Conservation (phyloP, 2,329 filamentous ascomycete genomes). For the Alternaria rosae region DNA sequence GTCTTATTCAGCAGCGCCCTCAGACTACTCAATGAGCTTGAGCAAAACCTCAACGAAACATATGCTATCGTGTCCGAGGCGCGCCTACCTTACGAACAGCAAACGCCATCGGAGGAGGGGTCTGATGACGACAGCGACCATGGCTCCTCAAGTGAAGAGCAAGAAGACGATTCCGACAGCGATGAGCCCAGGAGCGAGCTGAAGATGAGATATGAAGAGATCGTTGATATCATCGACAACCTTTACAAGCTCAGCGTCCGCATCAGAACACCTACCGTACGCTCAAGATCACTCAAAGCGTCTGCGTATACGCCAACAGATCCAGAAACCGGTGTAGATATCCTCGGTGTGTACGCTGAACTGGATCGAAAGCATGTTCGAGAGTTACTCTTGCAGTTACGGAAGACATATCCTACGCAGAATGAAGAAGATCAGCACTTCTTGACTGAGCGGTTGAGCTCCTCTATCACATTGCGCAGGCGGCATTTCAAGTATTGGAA, state of each 20-base stretch:
- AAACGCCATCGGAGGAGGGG: conserved; percentile 20
- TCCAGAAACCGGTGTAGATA: conserved; percentile 45
- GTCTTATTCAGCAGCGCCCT: conserved; percentile 42
- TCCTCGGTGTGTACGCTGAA: conserved; percentile 40
- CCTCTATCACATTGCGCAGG: conserved; percentile 43
- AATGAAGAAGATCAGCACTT: conserved; percentile 24
- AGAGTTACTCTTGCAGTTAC: conserved; percentile 39
- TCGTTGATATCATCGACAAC: conserved; percentile 49
- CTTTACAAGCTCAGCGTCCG: conserved; percentile 49
- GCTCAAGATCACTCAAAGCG: conserved; percentile 46
- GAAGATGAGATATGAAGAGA: conserved; percentile 45
- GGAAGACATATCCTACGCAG: conserved; percentile 18
- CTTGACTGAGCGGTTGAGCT: conserved; percentile 37
- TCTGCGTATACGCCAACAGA: conserved; percentile 46
- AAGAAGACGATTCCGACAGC: conserved; percentile 32
- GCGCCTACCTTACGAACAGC: conserved; percentile 46
- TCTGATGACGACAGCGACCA: conserved; percentile 36
- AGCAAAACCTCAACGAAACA: conserved; percentile 40
- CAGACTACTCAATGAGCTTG: conserved; percentile 45
- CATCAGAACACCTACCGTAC: conserved; percentile 45
- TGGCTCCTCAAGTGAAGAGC: conserved; percentile 38
- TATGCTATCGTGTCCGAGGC: conserved; percentile 35
- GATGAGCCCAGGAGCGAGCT: conserved; percentile 39
- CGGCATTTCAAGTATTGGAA: conserved; percentile 51
- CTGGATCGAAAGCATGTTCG: conserved; percentile 40